phyloP scores from a whole-genome alignment of 305 asterid species.

The Solanum hybrid region DNA sequence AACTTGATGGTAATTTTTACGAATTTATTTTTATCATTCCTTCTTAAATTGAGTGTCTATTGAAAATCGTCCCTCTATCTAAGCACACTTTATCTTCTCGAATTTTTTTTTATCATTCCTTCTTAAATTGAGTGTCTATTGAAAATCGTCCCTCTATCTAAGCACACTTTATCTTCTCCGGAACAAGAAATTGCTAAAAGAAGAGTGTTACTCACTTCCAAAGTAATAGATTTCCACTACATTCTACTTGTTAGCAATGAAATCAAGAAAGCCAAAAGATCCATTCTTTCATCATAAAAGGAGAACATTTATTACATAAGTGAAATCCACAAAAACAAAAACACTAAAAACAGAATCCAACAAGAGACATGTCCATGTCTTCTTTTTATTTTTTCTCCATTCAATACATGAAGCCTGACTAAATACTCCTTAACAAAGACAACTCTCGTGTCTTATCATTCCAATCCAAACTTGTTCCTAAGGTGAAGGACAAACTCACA shows the following conservation, averaged over 20 bases:
- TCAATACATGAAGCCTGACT: background rate
- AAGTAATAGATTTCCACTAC: background rate
- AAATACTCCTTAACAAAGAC: background rate
- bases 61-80: background rate
- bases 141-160: background rate
- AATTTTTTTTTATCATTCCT: no score
- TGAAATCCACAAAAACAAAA: background rate
- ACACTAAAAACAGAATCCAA: background rate
- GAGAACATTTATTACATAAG: background rate
- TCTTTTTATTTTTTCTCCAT: background rate
- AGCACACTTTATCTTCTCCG: background rate
- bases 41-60: no score
- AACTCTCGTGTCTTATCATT: background rate
- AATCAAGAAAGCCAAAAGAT: background rate
- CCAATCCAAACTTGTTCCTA: background rate
- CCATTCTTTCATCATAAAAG: background rate
- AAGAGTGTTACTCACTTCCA: background rate
- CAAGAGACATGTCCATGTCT: background rate
- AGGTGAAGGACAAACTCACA: slow-evolving; percentile 2
- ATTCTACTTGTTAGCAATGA: background rate
- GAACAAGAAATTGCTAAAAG: background rate
- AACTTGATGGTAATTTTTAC: no score
- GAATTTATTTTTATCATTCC: no score
- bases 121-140: no score
- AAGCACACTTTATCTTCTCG: background rate